Evolutionary conservation across 148 eudicot species (phyloP), one percentile per base, ranked within the genome.

Genomic region (Talinum fruticosum): DNA sequence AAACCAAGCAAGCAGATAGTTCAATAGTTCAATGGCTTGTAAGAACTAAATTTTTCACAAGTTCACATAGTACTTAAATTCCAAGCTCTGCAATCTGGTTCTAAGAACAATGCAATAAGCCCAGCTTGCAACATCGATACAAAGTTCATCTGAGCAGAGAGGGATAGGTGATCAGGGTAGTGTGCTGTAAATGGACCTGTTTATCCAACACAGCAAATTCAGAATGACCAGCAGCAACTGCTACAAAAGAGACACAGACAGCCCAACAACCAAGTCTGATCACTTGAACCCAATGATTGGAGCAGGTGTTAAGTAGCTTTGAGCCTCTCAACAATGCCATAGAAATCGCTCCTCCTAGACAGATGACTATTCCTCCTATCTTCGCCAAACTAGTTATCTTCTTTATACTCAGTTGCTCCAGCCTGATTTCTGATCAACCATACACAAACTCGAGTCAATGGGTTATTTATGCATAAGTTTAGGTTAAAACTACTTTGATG

Each of bases 271-370:
- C 98, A 92, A 10, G 86, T 66, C 13, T 82, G 73, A 28, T 85
- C 87, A 65, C 66, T 14, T 41, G 19, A 76, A 26, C 75, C 84
- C 2, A 62, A 37, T 5, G 45, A 71, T 13, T 62, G 82, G 26
- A 37, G 76, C 65, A n/a, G 35, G 82, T 33, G 75, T 88, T 88
- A 0, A 94, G 86, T 30, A 94, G 86, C 78, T 88, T 90, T 49
- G 98, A 94, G 23, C 96, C 97, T 88, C 84, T 89, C 62, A 89
- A 68, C 32, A 90, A 64, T 33, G 93, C 89, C 88, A 92, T 92
- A 18, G 83, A 80, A 61, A 83, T 71, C 15, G 96, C 96, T 69
- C 98, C 97, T 37, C 85, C 73, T 0, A 92, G 93, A 61, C 98
- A 92, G 0, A 87, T 16, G 1, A 82, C 32, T 73, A 97, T 92